Evolutionary conservation across 495 filamentous ascomycete genomes (phyloP), one percentile per base, ranked within the genome.

Genomic region (Astrothelium macrocarpum): DNA sequence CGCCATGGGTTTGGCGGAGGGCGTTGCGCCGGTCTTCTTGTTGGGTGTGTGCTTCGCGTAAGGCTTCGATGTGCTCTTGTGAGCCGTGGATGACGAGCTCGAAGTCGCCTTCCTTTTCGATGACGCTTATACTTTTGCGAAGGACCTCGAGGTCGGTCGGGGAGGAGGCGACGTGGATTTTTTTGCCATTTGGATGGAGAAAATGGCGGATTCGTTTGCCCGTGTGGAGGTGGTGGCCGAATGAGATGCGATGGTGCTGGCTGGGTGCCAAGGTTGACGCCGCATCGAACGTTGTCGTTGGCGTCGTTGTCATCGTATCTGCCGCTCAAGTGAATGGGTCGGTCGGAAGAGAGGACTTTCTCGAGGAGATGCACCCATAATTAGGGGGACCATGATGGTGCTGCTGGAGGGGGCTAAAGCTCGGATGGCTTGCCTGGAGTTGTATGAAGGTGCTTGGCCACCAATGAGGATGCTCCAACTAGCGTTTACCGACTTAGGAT

Each of bases 51-150:
- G 79, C 75, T 59, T 75, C 66, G 49, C 77, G 70, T 32, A 86
- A 73, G 2, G 78, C 78, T 1, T 80, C 73, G 18, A 78, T 66
- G 70, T 85, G 82, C 68, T 84, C 81, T 28, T 74, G 73, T 1
- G 78, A 78, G 16, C 83, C 83, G 63, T 79, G 78, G 46, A 85
- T 72, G 29, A 79, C 78, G 11, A 83, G 64, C 43, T 84, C 81
- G 59, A 83, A 82, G 10, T 75, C 74, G 29, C 73, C 69, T 10
- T 78, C 76, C 43, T 75, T 70, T 46, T 74, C 71, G 26, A 72
- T 68, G 10, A 67, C 67, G 11, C 66, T 66, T 26, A 84, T 74
- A 31, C 73, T 73, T 39, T 69, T 73, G 18, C 74, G 70, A 10
- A 83, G 68, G 5, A 62, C 62, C 59, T 78, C 71, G 36, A 75